These are phyloP conservation scores for Sporothrix globosa DNA, from an alignment of 2,329 filamentous ascomycete species.

Conservation along the genomic window DNA sequence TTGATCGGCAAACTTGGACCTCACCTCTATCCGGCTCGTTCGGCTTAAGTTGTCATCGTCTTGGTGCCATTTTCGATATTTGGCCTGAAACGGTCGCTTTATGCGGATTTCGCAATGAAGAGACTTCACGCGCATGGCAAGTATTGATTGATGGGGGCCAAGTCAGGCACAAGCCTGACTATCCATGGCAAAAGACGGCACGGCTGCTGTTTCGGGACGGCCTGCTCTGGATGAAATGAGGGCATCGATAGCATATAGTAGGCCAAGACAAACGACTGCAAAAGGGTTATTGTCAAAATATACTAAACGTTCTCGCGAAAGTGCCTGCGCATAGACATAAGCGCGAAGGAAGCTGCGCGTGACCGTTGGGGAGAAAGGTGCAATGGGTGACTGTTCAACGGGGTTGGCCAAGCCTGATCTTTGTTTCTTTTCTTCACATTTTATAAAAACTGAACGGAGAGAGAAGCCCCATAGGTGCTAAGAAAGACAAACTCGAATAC, in stretches of 20 bases:
- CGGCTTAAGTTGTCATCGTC: not conserved
- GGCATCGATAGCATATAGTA: slow-evolving; percentile 12
- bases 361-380: not conserved
- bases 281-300: not conserved
- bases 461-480: no score
- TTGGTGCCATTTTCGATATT: not conserved
- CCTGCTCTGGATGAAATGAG: slow-evolving; percentile 22
- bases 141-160: not conserved
- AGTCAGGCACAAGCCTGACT: not conserved
- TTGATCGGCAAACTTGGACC: not conserved
- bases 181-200: slow-evolving; percentile 24
- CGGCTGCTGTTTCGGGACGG: slow-evolving; percentile 25
- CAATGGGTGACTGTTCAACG: not conserved
- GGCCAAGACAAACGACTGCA: not conserved
- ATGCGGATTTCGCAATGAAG: not conserved
- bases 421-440: no score
- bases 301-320: not conserved
- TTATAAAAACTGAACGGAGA: not conserved
- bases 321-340: slow-evolving; percentile 7
- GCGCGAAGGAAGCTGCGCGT: not conserved
- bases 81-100: slow-evolving; percentile 10
- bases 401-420: no score
- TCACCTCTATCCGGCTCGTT: not conserved
- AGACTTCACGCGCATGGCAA: not conserved
- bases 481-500: no score